Evolutionary conservation across 2,329 filamentous ascomycete genomes (phyloP).

Genomic region (Lachnellula suecica): DNA sequence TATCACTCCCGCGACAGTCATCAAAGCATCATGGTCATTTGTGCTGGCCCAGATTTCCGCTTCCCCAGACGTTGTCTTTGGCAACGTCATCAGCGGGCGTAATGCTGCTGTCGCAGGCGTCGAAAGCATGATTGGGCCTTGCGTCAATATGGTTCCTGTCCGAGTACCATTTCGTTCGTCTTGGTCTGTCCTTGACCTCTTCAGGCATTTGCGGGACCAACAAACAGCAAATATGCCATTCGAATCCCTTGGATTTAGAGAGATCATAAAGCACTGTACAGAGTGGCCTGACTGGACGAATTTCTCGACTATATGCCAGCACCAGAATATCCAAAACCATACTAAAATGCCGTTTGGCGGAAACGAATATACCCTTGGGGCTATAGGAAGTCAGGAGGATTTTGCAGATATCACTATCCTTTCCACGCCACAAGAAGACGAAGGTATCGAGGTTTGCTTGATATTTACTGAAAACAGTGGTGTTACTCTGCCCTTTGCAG

Average conservation of each 20-base stretch:
- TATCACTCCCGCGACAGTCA: constrained; percentile 42
- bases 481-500: constrained; percentile 3
- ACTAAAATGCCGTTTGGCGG: constrained; percentile 2
- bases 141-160: constrained; percentile 42
- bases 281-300: constrained; percentile 16
- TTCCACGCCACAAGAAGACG: constrained; percentile 7
- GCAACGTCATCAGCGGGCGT: constrained; percentile 13
- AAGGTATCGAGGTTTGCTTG: constrained; percentile 12
- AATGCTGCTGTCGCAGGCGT: constrained; percentile 28
- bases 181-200: constrained; percentile 11
- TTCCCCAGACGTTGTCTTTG: constrained; percentile 26
- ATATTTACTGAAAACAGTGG: constrained; percentile 7
- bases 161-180: constrained; percentile 21
- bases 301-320: constrained; percentile 13
- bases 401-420: constrained; percentile 14
- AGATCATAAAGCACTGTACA: constrained; percentile 18
- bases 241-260: constrained; percentile 16
- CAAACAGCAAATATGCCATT: constrained; percentile 16
- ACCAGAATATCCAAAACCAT: constrained; percentile 16
- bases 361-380: constrained; percentile 11
- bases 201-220: constrained; percentile 10
- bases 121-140: constrained; percentile 41
- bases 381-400: constrained; percentile 11
- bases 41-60: constrained; percentile 34
- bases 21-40: constrained; percentile 43